Base-by-base conservation (phyloP, 306 rosid genomes). In the Oxytropis ochrocephala region DNA sequence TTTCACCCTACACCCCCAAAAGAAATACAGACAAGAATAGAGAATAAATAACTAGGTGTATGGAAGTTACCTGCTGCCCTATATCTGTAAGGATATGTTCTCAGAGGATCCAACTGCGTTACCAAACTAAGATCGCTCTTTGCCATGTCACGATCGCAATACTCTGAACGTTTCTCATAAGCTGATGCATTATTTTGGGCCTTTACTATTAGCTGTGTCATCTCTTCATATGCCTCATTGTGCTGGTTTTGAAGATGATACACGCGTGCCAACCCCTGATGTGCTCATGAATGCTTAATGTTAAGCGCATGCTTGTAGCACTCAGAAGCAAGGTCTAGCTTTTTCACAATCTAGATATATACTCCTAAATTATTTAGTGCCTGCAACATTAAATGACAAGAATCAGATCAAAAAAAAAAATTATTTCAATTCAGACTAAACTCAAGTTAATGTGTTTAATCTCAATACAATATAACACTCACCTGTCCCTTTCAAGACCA, bases 401-500 rank as follows among this genome's bases (percentile, higher is more conserved):
- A 1, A 39, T n/a, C n/a, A n/a, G n/a, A n/a, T n/a, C n/a, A n/a
- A 39, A 13, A 85, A 13, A 85, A 41, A 5, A 64, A 58, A 52
- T 38, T 57, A 57, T 4, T 73, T 56, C 43, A 7, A 38, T 38
- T 38, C 58, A 38, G 75, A 56, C 49, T 24, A 16, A 51, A 77
- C 64, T 61, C 64, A 75, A 70, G 64, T 64, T 39, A 48, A 49
- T 11, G 58, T 3, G 16, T 36, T 53, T 78, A 32, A 59, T 55
- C 21, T 2, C 12, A 39, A 62, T 24, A 66, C 21, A 42, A 63
- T 9, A 3, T 16, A 64, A 59, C 11, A 75, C 93, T 44, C 68
- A 91, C 97, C 67, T 91, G 96, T 68, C 97, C 97, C 80, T 91
- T 91, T 41, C 97, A 69, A 91, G 96, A 52, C 96, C 96, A 78